Conservation (phyloP, 179 eudicot genomes). For the Drosera spatulata region DNA sequence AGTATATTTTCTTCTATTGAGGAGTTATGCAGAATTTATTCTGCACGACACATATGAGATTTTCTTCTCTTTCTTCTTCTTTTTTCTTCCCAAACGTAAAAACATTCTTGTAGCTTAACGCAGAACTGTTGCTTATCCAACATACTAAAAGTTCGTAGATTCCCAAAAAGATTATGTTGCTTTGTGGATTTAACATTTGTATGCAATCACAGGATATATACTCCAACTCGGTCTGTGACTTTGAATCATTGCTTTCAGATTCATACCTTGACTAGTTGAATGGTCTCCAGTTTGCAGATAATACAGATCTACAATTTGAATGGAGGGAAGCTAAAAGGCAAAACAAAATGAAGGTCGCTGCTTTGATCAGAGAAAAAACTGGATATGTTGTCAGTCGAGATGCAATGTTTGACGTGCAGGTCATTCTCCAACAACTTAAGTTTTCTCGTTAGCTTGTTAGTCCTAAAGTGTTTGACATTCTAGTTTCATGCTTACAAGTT, state of each 20-base stretch:
- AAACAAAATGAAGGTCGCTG: constrained; percentile 38
- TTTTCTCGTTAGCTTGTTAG: background rate
- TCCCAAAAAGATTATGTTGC: too few relatives aligned
- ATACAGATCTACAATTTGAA: constrained; percentile 45
- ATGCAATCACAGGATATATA: too few relatives aligned
- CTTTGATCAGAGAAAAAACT: constrained; percentile 39
- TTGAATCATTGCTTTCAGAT: constrained; percentile 1
- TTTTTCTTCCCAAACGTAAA: too few relatives aligned
- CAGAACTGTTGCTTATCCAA: too few relatives aligned
- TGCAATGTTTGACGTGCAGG: constrained; percentile 65
- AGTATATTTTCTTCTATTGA: too few relatives aligned
- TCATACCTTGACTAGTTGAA: background rate
- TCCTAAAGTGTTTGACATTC: background rate
- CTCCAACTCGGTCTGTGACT: too few relatives aligned
- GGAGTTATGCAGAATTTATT: too few relatives aligned
- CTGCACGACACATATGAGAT: too few relatives aligned
- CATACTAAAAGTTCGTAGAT: too few relatives aligned
- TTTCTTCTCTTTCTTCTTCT: too few relatives aligned
- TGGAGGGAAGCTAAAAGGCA: constrained; percentile 52
- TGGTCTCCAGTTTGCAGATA: constrained; percentile 35
- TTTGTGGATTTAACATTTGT: too few relatives aligned
- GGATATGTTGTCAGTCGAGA: constrained; percentile 49
- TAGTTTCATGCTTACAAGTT: background rate
- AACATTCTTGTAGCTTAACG: too few relatives aligned
- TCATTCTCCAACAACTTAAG: constrained; percentile 7